Base-by-base conservation (phyloP, 2,329 filamentous ascomycete species). In the Fusarium longipes region DNA sequence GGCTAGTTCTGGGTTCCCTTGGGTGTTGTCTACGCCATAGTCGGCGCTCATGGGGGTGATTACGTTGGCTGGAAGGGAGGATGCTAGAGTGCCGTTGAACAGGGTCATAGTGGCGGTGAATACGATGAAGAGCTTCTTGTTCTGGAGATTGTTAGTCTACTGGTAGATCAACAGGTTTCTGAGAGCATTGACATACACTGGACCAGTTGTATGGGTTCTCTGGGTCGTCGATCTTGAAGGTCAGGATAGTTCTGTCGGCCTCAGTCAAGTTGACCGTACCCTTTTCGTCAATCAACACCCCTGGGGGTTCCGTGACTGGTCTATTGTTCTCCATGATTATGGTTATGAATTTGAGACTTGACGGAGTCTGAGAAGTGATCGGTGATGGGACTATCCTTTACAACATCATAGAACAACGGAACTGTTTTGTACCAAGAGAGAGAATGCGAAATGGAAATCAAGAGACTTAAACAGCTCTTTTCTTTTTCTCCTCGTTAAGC, bases 151-250 rank as follows among this genome's bases (percentile, higher is more conserved):
- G 30, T 62, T 12, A 62, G 35, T 54, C 4, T 3, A 12, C 8
- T 11, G 2, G 0, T 0, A 10, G 15, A 8, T 8, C 27, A 5
- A 3, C n/a, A 22, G 8, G 18, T 22, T 8, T 2, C 15, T 22
- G 18, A 2, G 15, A 10, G 0, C 9, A 8, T 27, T 2, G 4
- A 3, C 14, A 12, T 56, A 48, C 59, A 35, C 18, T 38, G 3
- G 57, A 48, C 59, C 59, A 62, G 5, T 62, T 62, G 20, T 62
- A 56, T 1, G 59, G 59, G 4, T 43, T 62, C 2, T 43, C 57
- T 18, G 42, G 35, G 4, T 62, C 59, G 20, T 62, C 15, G 0
- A 1, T 33, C 1, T 42, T 12, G 3, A 62, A 56, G 1, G n/a
- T 56, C 20, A 62, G 1, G 6, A 62, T 48, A 4, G 22, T 27